Base-by-base conservation (phyloP, 1,284 basidiomycete species). In the Volvariella surrecta region DNA sequence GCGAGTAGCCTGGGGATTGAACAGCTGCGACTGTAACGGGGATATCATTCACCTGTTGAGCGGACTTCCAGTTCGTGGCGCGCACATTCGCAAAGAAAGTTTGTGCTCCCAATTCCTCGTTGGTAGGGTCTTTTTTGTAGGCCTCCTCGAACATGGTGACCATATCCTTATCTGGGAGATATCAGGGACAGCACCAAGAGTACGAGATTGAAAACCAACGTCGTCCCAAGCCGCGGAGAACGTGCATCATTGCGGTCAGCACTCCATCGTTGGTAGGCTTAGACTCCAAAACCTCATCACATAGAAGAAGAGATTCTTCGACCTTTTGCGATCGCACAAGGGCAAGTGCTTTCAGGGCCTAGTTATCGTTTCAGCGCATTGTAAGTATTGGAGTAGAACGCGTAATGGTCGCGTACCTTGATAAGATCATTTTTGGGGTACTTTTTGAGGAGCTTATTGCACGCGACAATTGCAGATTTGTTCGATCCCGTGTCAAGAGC, bases 341-440 rank as follows among this genome's bases (percentile, higher is more conserved):
- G 2, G 88, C 88, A 42, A 93, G 74, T 19, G 85, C 79, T 67
- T 93, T 93, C 48, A 94, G 67, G 40, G 89, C 75, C 88, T 89
- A 42, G 39, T 28, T 31, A 37, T 30, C n/a, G 40, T 15, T 18
- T 41, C 39, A 17, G 34, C 10, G 31, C 41, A 35, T 38, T 53
- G 30, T 50, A 40, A 9, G 37, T n/a, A 43, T 40, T 40, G 19
- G 22, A 28, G 2, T n/a, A n/a, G 17, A 43, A 31, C 21, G 21
- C 19, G 43, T 13, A 40, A 28, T 21, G 39, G 39, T 35, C 48
- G 41, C 65, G 37, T 47, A 82, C 89, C 70, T 88, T 87, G 53
- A 85, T 63, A n/a, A 88, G 65, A 39, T 74, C 68, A 58, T 78
- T 81, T 54, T 73, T 76, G 15, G 85, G 82, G 49, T 85, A 73